phyloP scores from a whole-genome alignment of 2,329 filamentous ascomycete species.

The Colletotrichum shisoi region DNA sequence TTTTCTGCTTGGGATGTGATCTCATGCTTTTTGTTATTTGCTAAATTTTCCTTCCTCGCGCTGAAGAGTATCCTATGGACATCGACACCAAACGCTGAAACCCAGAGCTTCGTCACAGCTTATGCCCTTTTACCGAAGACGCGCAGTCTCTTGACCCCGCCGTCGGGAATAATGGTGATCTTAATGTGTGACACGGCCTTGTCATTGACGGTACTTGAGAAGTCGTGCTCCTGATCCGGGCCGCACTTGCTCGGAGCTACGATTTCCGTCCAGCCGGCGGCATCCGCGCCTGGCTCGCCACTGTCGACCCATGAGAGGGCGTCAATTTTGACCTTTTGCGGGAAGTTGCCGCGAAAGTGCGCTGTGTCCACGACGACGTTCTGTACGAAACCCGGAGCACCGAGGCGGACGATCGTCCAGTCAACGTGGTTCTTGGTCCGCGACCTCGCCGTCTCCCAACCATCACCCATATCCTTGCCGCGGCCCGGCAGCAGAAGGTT shows the following conservation, averaged over 20 bases:
- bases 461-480: constrained; percentile 86
- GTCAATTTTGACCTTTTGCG: constrained; percentile 76
- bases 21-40: background rate
- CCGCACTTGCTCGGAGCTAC: constrained; percentile 72
- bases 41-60: too few relatives aligned
- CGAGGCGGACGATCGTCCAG: constrained; percentile 81
- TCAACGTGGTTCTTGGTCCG: constrained; percentile 76
- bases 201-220: constrained; percentile 63
- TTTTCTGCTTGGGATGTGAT: too few relatives aligned
- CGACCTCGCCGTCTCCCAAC: constrained; percentile 84
- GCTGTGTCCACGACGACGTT: constrained; percentile 80
- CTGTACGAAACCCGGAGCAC: constrained; percentile 69
- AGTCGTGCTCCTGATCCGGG: constrained; percentile 76
- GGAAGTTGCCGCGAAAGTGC: constrained; percentile 85
- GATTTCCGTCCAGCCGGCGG: constrained; percentile 71
- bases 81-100: background rate
- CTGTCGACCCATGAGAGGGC: constrained; percentile 63
- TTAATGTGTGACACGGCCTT: constrained; percentile 81
- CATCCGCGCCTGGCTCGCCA: constrained; percentile 64
- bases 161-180: constrained; percentile 91
- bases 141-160: constrained; percentile 86
- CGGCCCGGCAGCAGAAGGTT: constrained; percentile 81
- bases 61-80: too few relatives aligned
- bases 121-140: constrained; percentile 70
- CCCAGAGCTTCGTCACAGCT: background rate